Evolutionary conservation across 2,329 filamentous ascomycete species (phyloP).

Genomic region (Monilinia laxa): DNA sequence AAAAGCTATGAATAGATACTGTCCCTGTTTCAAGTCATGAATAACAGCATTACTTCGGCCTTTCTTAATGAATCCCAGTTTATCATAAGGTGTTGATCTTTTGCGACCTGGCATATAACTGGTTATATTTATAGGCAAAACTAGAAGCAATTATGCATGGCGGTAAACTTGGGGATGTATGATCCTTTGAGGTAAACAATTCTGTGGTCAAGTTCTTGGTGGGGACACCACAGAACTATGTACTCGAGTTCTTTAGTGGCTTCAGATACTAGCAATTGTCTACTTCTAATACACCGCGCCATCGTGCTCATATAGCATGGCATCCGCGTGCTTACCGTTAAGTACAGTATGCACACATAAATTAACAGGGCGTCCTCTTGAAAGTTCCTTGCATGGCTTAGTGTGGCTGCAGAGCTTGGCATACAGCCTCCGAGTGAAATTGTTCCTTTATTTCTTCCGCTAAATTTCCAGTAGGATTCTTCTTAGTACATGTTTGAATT

Average conservation of each 20-base stretch:
- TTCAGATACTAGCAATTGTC: background rate
- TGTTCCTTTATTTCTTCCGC: background rate
- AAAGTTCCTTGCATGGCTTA: background rate
- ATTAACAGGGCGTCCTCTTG: background rate
- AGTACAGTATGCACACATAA: background rate
- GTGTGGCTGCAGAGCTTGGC: background rate
- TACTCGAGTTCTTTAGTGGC: background rate
- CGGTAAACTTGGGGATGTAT: background rate
- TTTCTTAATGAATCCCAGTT: too few species aligned
- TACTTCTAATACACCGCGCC: background rate
- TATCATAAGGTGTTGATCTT: background rate
- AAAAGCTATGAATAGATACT: background rate
- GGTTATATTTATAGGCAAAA: too few species aligned
- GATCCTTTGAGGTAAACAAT: background rate
- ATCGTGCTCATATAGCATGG: background rate
- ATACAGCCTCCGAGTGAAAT: background rate
- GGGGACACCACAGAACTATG: background rate
- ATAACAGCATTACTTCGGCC: background rate
- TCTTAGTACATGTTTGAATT: background rate
- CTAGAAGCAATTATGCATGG: background rate
- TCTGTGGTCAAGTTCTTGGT: background rate
- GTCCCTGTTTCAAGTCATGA: background rate
- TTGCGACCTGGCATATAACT: background rate
- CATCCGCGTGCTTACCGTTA: background rate
- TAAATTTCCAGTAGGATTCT: background rate